phyloP scores from a whole-genome alignment of 768 basidiomycete genomes.

The Lentinus tigrinus region DNA sequence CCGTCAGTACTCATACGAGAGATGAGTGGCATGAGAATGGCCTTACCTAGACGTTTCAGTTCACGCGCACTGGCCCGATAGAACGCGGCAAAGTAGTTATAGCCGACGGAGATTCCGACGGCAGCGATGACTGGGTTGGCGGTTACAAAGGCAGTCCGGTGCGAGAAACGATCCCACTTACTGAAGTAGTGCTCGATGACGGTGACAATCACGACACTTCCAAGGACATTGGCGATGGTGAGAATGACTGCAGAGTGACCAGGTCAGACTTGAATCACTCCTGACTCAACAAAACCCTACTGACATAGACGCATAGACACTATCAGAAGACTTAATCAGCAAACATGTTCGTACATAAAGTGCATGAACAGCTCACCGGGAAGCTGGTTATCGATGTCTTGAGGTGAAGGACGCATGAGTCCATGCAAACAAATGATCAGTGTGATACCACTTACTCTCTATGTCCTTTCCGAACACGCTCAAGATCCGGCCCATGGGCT shows the following conservation, averaged over 20 bases:
- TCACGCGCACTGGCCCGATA: conserved; percentile 73
- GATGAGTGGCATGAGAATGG: background rate
- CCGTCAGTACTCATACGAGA: background rate
- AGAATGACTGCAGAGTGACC: conserved; percentile 39
- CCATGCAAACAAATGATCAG: background rate
- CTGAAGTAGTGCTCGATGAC: conserved; percentile 62
- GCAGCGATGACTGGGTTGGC: conserved; percentile 48
- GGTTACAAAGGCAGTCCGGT: background rate
- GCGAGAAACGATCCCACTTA: conserved; percentile 27
- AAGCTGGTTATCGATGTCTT: conserved; percentile 61
- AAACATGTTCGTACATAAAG: background rate
- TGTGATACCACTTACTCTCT: conserved; percentile 41
- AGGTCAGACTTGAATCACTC: background rate
- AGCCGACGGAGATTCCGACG: conserved; percentile 53
- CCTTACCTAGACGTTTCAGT: conserved; percentile 54
- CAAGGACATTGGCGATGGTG: conserved; percentile 49
- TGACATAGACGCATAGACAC: conserved; percentile 58
- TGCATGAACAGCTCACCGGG: conserved; percentile 38
- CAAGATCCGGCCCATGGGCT: conserved; percentile 59
- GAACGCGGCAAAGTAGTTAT: conserved; percentile 64
- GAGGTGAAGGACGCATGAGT: background rate
- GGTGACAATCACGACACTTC: conserved; percentile 55
- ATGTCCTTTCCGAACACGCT: conserved; percentile 67
- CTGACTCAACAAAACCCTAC: conserved; percentile 20
- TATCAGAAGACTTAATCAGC: conserved; percentile 20